Percentiles rank a stretch among this genome's conserved stretches.
These are phyloP conservation scores for Phoma sp. DNA, from an alignment of 2,329 filamentous ascomycete species.

Conservation along the genomic window DNA sequence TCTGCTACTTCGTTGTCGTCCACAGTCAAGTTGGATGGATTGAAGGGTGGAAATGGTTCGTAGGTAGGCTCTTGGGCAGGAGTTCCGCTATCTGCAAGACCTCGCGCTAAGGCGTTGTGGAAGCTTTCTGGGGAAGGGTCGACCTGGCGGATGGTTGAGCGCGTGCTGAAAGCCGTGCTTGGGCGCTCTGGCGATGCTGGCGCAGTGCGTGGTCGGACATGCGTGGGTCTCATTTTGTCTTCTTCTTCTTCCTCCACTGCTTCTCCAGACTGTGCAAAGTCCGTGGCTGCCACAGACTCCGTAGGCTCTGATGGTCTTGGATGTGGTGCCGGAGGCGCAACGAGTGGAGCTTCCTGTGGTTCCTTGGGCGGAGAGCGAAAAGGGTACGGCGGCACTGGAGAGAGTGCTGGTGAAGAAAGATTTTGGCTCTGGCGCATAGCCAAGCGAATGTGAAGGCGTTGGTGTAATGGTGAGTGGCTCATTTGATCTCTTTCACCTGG, in stretches of 20 bases:
- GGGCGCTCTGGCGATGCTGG: constrained; percentile 22
- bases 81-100: constrained; percentile 7
- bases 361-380: not conserved
- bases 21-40: not conserved
- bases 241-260: not conserved
- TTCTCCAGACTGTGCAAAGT: no score
- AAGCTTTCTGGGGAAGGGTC: constrained; percentile 33
- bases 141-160: constrained; percentile 38
- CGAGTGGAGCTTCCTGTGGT: not conserved
- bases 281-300: not conserved
- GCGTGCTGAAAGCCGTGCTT: constrained; percentile 24
- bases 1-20: not conserved
- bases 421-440: constrained; percentile 9
- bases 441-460: constrained; percentile 10
- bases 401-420: constrained; percentile 8
- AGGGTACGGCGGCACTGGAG: constrained; percentile 1
- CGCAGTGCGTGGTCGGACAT: constrained; percentile 23
- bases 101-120: constrained; percentile 9
- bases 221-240: constrained; percentile 21
- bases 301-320: not conserved
- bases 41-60: constrained; percentile 10
- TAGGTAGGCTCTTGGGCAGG: constrained; percentile 1
- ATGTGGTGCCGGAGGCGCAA: constrained; percentile 4
- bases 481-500: constrained; percentile 10
- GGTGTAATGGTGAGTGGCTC: constrained; percentile 15